Evolutionary conservation across 495 filamentous ascomycete genomes (phyloP), one percentile per base, ranked within the genome.

Genomic region (Penicillium silybi): DNA sequence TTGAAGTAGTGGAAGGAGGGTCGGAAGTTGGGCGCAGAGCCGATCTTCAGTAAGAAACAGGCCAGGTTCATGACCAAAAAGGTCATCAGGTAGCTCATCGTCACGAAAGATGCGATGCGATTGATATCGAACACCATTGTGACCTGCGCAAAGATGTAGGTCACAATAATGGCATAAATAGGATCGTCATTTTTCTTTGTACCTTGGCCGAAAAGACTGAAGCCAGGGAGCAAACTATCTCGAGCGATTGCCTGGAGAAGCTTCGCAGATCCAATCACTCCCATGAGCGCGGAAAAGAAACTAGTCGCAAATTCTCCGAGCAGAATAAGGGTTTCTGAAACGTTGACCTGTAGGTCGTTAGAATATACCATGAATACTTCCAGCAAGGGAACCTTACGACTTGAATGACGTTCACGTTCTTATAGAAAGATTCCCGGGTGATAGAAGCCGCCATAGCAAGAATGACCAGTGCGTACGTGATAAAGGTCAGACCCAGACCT

Each of bases 21-120:
- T 26, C 90, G 77, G 58, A 95, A 95, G 62, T 95, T 95, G 7
- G 90, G 90, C 2, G 90, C 90, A n/a, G 89, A 91, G n/a, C 89
- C 85, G 42, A 95, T 89, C 65, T 93, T 95, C 35, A 95, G 71
- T 1, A 95, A 72, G 59, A 95, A 95, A 61, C 89, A 93, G 17
- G 90, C 90, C 4, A 95, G 73, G 54, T 93, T 95, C 59, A 84
- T 93, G 20, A 76, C 73, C 27, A 71, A 56, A 46, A 73, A 67
- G 25, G 82, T 83, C 73, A 89, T 87, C 53, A 91, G 79, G 55
- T 92, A 95, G 15, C 87, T 86, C 88, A 92, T 95, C 5, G 90
- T 91, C 41, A 91, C 85, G 48, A 92, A 86, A 1, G 87, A 90
- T 13, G 90, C 90, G 50, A 95, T 93, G 49, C 88, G 85, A 68